Base-by-base conservation (phyloP, 169 alveolate species). In the Theileria annulata region DNA sequence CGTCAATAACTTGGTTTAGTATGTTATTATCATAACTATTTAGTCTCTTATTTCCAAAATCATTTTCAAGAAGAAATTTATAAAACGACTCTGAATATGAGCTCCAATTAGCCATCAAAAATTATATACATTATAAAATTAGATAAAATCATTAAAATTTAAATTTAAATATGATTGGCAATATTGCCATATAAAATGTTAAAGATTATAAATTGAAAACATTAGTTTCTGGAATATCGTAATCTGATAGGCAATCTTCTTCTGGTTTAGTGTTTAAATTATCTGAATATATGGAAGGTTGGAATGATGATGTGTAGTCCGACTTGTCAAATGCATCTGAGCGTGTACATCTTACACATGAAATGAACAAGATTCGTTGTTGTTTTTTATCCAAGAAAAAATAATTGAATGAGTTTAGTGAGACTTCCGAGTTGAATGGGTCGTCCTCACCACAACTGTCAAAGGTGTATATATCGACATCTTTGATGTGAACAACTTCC, bases 361-460 rank as follows among this genome's bases (percentile, higher is more conserved):
- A 86, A 5, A 90, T 76, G 71, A 90, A 90, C 19, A 90, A 60
- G 28, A 90, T 86, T 35, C 81, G 77, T 72, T 79, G 89, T 66
- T 87, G 91, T 28, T 86, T 80, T 68, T 90, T 90, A 51, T 88
- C 92, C 31, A 87, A 71, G 51, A 90, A 79, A 69, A 90, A 90
- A 79, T 90, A 90, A 78, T 90, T 90, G 75, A 90, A 90, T 33
- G 91, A 77, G 58, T 88, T 84, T 30, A 90, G 37, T 28, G 91
- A 75, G 62, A 76, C 75, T 30, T 79, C 91, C 30, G 83, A 86
- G 69, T 87, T 80, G 49, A 85, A 90, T 19, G 92, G 92, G 27
- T 82, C 92, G 23, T 90, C 91, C 51, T 90, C 94, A 3, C 91
- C 88, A 56, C 72, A 62, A 67, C 79, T 72, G 71, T 87, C 89